A percentile compares a stretch with the other conserved stretches of the same genome.
Evolutionary conservation across 768 basidiomycete genomes (phyloP).

Genomic region (Floccularia luteovirens): DNA sequence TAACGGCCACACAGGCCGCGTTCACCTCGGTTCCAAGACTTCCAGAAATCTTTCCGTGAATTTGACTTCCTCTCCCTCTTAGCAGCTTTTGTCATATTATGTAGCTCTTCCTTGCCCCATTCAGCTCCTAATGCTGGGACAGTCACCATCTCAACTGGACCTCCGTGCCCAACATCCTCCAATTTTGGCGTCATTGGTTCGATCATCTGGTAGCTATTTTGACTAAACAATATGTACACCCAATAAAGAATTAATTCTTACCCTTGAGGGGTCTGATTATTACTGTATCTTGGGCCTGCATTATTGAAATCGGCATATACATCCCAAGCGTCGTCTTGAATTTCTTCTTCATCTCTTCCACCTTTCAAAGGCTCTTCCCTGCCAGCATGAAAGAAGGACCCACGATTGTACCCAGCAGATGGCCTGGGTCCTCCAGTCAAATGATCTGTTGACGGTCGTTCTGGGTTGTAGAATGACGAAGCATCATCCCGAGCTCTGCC

Average conservation of each 20-base stretch:
- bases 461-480: slow-evolving; percentile 60
- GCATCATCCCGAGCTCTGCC: slow-evolving; percentile 52
- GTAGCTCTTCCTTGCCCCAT: slow-evolving; percentile 78
- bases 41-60: slow-evolving; percentile 51
- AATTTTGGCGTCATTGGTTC: slow-evolving; percentile 25
- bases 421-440: slow-evolving; percentile 25
- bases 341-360: slow-evolving; percentile 66
- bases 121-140: slow-evolving; percentile 89
- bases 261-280: slow-evolving; percentile 38
- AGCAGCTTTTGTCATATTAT: slow-evolving; percentile 66
- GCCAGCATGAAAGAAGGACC: slow-evolving; percentile 60
- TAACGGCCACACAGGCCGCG: slow-evolving; percentile 75
- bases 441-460: slow-evolving; percentile 40
- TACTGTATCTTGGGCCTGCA: slow-evolving; percentile 68
- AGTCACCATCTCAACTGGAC: slow-evolving; percentile 81
- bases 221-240: slow-evolving; percentile 8
- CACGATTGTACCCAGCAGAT: slow-evolving; percentile 68
- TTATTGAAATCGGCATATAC: slow-evolving; percentile 91
- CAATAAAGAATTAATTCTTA: slow-evolving; percentile 20
- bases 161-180: slow-evolving; percentile 28
- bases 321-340: slow-evolving; percentile 54
- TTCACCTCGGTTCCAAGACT: slow-evolving; percentile 72
- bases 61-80: slow-evolving; percentile 55
- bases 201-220: slow-evolving; percentile 36
- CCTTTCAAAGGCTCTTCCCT: slow-evolving; percentile 74